Percentiles rank a stretch among this genome's conserved stretches.
Conservation (phyloP, 306 rosid species). For the Lathyrus aphaca region DNA sequence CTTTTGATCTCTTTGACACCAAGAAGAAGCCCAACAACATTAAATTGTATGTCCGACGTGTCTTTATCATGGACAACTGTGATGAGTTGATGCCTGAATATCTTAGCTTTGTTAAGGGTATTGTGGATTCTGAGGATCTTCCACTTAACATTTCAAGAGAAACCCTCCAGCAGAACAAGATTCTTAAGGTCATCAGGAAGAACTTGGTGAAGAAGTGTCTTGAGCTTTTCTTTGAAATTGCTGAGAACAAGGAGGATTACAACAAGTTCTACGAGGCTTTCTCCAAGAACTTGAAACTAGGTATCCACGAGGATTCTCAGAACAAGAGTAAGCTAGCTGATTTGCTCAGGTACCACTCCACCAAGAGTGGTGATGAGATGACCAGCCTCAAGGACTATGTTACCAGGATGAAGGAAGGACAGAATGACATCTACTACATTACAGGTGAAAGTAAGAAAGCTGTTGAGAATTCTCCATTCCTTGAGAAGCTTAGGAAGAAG, state of each 20-base stretch:
- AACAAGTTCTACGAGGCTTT: conserved; percentile 87
- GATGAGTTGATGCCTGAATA: conserved; percentile 95
- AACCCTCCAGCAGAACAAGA: conserved; percentile 90
- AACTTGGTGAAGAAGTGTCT: conserved; percentile 88
- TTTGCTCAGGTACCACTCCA: conserved; percentile 80
- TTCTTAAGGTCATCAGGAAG: conserved; percentile 86
- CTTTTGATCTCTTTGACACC: conserved; percentile 90
- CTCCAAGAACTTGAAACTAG: conserved; percentile 86
- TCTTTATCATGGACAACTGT: conserved; percentile 96
- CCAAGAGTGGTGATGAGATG: conserved; percentile 90
- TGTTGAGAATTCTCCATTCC: conserved; percentile 92
- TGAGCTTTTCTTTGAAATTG: conserved; percentile 84
- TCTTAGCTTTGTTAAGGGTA: conserved; percentile 85
- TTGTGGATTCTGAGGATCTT: conserved; percentile 95
- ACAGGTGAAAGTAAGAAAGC: conserved; percentile 96
- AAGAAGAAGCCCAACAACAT: conserved; percentile 95
- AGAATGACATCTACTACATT: conserved; percentile 79
- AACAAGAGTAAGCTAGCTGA: conserved; percentile 89
- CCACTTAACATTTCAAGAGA: conserved; percentile 92
- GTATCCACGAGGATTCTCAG: conserved; percentile 83
- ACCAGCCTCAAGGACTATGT: conserved; percentile 93
- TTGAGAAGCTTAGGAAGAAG: conserved; percentile 88
- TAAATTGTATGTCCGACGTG: conserved; percentile 85
- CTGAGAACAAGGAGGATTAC: conserved; percentile 96
- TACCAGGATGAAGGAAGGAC: conserved; percentile 98